Evolutionary conservation across 169 alveolate species (phyloP).

Genomic region (Cryptosporidium baileyi): DNA sequence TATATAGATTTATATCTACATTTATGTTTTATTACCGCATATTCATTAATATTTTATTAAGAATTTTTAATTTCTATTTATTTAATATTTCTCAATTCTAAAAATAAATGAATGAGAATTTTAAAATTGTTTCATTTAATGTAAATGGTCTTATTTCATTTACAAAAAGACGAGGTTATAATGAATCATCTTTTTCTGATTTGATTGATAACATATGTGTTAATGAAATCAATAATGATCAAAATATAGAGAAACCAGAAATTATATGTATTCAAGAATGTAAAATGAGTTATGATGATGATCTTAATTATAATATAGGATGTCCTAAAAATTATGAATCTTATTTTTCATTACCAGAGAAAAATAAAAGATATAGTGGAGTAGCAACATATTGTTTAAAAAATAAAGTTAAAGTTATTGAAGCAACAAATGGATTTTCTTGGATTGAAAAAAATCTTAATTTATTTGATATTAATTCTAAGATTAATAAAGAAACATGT

Average conservation of each 20-base stretch:
- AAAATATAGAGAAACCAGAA: not conserved
- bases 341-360: slow-evolving; percentile 9
- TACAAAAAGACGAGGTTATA: slow-evolving; percentile 22
- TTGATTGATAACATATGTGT: slow-evolving; percentile 9
- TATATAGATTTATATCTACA: not conserved
- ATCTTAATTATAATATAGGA: slow-evolving; percentile 4
- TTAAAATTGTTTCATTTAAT: slow-evolving; percentile 22
- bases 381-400: slow-evolving; percentile 32
- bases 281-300: slow-evolving; percentile 34
- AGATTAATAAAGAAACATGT: not conserved
- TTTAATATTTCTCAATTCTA: not conserved
- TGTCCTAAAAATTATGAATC: slow-evolving; percentile 29
- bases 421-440: slow-evolving; percentile 31
- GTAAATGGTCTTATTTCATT: slow-evolving; percentile 46
- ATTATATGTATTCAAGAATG: slow-evolving; percentile 53
- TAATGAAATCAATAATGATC: not conserved
- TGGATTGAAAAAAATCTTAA: not conserved
- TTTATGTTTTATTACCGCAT: not conserved
- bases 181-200: not conserved
- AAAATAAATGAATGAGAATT: not conserved
- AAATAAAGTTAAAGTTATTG: not conserved
- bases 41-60: not conserved
- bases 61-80: not conserved
- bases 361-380: slow-evolving; percentile 54
- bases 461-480: not conserved